Evolutionary conservation across 164 flowering plant species (phyloP).

Genomic region (Kingdonia uniflora): DNA sequence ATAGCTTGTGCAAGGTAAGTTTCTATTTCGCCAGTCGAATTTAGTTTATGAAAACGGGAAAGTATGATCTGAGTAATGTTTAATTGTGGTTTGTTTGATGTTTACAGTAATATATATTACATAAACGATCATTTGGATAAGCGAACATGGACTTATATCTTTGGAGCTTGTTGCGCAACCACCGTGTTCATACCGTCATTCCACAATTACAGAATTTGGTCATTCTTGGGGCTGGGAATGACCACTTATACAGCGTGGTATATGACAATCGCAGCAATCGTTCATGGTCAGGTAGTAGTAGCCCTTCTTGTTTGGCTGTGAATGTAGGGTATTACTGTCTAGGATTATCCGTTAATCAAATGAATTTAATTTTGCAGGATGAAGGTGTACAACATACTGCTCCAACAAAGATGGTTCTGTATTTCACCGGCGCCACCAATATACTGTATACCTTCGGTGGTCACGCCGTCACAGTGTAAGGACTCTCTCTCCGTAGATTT

Average conservation of each 20-base stretch:
- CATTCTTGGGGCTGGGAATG: conserved; percentile 92
- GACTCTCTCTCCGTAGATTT: conserved; percentile 23
- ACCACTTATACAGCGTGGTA: conserved; percentile 98
- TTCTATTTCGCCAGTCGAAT: not conserved
- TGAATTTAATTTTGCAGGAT: conserved; percentile 31
- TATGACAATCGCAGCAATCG: conserved; percentile 59
- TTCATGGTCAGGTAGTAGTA: conserved; percentile 68
- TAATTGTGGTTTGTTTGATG: too few relatives aligned
- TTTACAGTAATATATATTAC: conserved; percentile 87
- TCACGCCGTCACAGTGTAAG: conserved; percentile 84
- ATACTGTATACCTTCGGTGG: conserved; percentile 94
- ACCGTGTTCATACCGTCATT: conserved; percentile 94
- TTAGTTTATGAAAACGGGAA: too few relatives aligned
- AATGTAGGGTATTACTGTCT: too few relatives aligned
- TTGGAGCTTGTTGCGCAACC: conserved; percentile 97
- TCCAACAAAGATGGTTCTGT: conserved; percentile 64
- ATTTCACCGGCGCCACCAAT: conserved; percentile 94
- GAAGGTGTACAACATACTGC: conserved; percentile 66
- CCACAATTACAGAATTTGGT: conserved; percentile 94
- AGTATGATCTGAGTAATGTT: too few relatives aligned
- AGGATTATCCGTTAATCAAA: too few relatives aligned
- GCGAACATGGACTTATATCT: conserved; percentile 94
- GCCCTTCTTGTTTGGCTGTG: not conserved
- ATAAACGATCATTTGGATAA: conserved; percentile 85
- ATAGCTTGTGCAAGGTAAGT: conserved; percentile 86